Conservation (phyloP, 306 rosid species). For the Gleditsia sinensis region DNA sequence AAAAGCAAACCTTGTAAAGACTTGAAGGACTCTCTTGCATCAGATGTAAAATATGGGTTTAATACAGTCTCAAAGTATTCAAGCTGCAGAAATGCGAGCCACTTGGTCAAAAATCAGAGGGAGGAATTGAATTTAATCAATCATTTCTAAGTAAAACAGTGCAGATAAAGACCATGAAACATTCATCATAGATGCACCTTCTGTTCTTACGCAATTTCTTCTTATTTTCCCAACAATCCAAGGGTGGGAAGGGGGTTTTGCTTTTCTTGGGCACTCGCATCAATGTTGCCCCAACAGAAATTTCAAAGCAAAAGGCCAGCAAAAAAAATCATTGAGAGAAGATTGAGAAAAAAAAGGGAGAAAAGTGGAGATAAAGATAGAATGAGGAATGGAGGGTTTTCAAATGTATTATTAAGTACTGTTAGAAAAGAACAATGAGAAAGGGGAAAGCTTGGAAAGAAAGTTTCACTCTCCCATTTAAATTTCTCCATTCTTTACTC, state of each 20-base stretch:
- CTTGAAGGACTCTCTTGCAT: conserved; percentile 89
- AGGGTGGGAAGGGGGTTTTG: neutral
- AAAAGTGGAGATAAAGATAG: neutral
- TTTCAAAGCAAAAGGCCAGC: neutral
- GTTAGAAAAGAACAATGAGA: neutral
- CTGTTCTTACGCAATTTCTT: neutral
- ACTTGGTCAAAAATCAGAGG: conserved; percentile 31
- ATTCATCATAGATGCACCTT: conserved; percentile 17
- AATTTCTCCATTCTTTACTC: neutral
- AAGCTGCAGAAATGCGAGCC: conserved; percentile 68
- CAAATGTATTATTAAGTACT: neutral
- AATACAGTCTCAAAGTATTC: conserved; percentile 94
- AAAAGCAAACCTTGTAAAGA: conserved; percentile 89
- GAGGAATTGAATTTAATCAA: conserved; percentile 9
- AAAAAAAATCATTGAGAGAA: conserved; percentile 11
- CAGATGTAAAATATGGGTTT: conserved; percentile 91
- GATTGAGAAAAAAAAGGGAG: too few relatives aligned
- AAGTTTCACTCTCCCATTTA: neutral
- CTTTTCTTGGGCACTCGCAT: neutral
- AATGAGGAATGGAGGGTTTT: neutral
- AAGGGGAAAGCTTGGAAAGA: neutral
- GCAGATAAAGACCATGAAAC: conserved; percentile 19
- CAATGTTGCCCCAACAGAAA: neutral
- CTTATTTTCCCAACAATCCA: neutral
- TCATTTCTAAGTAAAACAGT: conserved; percentile 12